These are phyloP conservation scores for Zelopaecilomyces penicillatus DNA, from an alignment of 2,329 filamentous ascomycete species.

Conservation along the genomic window DNA sequence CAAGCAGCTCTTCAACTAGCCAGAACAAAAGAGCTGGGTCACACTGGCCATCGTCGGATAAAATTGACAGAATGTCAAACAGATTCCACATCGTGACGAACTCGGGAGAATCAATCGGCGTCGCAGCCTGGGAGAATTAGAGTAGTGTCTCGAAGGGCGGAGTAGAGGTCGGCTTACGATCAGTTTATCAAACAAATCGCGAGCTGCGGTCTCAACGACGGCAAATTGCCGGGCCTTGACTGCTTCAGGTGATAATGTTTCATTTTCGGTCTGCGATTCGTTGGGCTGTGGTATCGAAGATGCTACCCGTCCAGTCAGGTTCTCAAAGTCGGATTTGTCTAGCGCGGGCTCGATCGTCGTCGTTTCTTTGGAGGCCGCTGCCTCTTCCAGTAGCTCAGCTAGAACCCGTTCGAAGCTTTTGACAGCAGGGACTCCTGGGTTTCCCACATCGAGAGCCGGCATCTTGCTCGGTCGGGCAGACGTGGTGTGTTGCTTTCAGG, in stretches of 20 bases:
- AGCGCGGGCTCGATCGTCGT: conserved; percentile 65
- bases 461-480: conserved; percentile 27
- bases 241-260: conserved; percentile 31
- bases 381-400: conserved; percentile 48
- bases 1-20: conserved; percentile 88
- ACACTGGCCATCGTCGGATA: conserved; percentile 70
- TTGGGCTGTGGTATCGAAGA: conserved; percentile 18
- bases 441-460: conserved; percentile 38
- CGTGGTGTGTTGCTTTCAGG: too few species aligned
- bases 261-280: conserved; percentile 20
- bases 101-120: conserved; percentile 63
- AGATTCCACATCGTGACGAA: conserved; percentile 90
- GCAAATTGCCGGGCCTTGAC: conserved; percentile 48
- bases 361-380: conserved; percentile 49
- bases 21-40: conserved; percentile 80
- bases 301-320: conserved; percentile 37
- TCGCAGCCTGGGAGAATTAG: conserved; percentile 53
- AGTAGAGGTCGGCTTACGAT: conserved; percentile 48
- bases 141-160: conserved; percentile 1
- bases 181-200: conserved; percentile 69
- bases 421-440: conserved; percentile 45
- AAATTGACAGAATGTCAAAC: conserved; percentile 80
- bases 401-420: conserved; percentile 46
- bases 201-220: conserved; percentile 74
- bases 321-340: conserved; percentile 56